A percentile compares a stretch with the other conserved stretches of the same genome.
Conservation (phyloP, 2,329 filamentous ascomycete species). For the Fulvia fulva region DNA sequence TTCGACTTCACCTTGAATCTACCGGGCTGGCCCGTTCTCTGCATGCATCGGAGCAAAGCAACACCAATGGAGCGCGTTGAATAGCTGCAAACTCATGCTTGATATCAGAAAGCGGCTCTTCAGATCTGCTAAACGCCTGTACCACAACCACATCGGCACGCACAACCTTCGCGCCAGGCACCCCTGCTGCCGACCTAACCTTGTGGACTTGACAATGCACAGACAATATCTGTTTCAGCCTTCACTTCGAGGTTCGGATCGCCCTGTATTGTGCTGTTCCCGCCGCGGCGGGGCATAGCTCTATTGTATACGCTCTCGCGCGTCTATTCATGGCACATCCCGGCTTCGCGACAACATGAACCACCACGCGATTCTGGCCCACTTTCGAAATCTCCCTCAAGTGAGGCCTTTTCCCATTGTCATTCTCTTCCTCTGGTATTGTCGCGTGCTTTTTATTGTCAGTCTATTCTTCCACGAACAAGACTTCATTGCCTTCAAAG, state of each 20-base stretch:
- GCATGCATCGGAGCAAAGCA: neutral
- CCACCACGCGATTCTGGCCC: conserved; percentile 11
- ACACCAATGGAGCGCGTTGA: neutral
- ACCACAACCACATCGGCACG: neutral
- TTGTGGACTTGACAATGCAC: conserved; percentile 5
- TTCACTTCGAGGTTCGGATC: conserved; percentile 9
- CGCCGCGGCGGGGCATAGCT: neutral
- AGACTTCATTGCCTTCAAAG: conserved; percentile 31
- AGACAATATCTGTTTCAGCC: conserved; percentile 18
- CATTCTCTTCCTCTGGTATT: conserved; percentile 27
- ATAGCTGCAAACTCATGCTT: neutral
- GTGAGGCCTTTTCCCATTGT: conserved; percentile 13
- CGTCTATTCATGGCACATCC: conserved; percentile 23
- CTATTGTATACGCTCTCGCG: conserved; percentile 10
- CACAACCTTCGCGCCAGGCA: conserved; percentile 10
- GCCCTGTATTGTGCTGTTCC: conserved; percentile 6
- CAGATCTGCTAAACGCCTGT: neutral
- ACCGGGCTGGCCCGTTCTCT: neutral
- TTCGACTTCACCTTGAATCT: neutral
- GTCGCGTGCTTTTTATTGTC: conserved; percentile 38
- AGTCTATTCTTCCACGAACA: conserved; percentile 29
- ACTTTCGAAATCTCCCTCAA: conserved; percentile 10
- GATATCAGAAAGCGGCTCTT: neutral
- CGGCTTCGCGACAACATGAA: conserved; percentile 27
- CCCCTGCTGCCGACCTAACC: conserved; percentile 1